Evolutionary conservation across 2,329 filamentous ascomycete genomes (phyloP).

Genomic region (Trichoderma polysporum): DNA sequence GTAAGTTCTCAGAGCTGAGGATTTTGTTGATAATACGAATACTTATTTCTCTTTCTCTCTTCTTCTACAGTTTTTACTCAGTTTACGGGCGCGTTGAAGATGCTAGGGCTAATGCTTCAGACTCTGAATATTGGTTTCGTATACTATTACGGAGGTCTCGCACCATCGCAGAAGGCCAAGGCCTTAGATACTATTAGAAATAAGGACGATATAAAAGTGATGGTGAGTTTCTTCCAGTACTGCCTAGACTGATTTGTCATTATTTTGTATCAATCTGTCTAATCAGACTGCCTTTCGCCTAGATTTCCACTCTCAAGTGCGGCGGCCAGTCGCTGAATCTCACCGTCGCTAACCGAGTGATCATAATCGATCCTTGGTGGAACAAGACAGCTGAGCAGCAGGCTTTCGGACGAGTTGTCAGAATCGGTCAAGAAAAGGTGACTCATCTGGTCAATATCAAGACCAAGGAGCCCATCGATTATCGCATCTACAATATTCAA

Average conservation of each 20-base stretch:
- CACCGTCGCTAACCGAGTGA: slow-evolving; percentile 49
- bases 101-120: slow-evolving; percentile 1
- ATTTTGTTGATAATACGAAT: rapidly evolving
- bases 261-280: background rate
- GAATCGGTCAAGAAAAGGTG: slow-evolving; percentile 49
- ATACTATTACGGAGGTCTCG: background rate
- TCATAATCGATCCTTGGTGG: slow-evolving; percentile 60
- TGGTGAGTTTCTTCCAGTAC: background rate
- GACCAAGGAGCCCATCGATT: background rate
- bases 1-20: slow-evolving; percentile 26
- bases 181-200: background rate
- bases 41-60: background rate
- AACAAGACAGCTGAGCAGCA: slow-evolving; percentile 63
- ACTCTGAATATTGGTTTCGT: background rate
- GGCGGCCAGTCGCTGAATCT: slow-evolving; percentile 44
- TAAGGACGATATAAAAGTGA: background rate
- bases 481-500: background rate
- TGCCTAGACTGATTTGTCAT: background rate
- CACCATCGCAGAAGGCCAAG: background rate
- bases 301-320: slow-evolving; percentile 31
- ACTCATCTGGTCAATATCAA: slow-evolving; percentile 1
- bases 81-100: background rate
- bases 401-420: slow-evolving; percentile 58
- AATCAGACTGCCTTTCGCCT: background rate
- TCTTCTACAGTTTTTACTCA: slow-evolving; percentile 1